phyloP scores from a whole-genome alignment of 1,284 basidiomycete genomes.

The Inonotus obliquus region DNA sequence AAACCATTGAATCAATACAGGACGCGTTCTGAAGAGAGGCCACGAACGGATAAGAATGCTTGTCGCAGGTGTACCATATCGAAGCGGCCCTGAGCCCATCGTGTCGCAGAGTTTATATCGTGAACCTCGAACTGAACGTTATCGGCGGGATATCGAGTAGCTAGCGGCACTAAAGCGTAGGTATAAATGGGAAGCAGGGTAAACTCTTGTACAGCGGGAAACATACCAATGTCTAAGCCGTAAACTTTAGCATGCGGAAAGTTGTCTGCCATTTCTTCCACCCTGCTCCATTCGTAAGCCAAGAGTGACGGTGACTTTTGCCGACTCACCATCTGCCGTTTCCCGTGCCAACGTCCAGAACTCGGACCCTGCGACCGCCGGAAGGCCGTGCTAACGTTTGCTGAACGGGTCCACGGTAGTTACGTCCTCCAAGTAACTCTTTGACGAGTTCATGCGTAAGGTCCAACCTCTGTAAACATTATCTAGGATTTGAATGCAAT shows the following conservation, averaged over 20 bases:
- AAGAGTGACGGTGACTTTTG: slow-evolving; percentile 6
- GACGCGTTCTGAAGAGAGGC: slow-evolving; percentile 1
- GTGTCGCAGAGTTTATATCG: slow-evolving; percentile 47
- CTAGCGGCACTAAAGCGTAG: slow-evolving; percentile 53
- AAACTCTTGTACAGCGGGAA: slow-evolving; percentile 12
- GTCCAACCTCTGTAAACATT: slow-evolving; percentile 3
- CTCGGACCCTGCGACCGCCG: slow-evolving; percentile 38
- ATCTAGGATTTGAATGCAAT: not conserved
- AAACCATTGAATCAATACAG: slow-evolving; percentile 12
- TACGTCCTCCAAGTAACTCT: slow-evolving; percentile 40
- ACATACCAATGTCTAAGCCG: slow-evolving; percentile 67
- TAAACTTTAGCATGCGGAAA: slow-evolving; percentile 60
- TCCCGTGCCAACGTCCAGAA: slow-evolving; percentile 67
- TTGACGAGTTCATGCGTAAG: slow-evolving; percentile 42
- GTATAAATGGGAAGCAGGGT: slow-evolving; percentile 13
- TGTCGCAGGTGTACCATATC: slow-evolving; percentile 62
- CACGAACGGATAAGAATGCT: slow-evolving; percentile 53
- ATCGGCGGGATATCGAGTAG: slow-evolving; percentile 48
- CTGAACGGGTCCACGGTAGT: slow-evolving; percentile 54
- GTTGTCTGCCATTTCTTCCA: slow-evolving; percentile 61
- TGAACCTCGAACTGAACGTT: slow-evolving; percentile 64
- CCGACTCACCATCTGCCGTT: slow-evolving; percentile 56
- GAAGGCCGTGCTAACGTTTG: slow-evolving; percentile 38
- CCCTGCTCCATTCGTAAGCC: slow-evolving; percentile 37
- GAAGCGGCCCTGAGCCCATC: slow-evolving; percentile 46